Conservation (phyloP, 305 asterid genomes). For the Solanum aculeatissimum region DNA sequence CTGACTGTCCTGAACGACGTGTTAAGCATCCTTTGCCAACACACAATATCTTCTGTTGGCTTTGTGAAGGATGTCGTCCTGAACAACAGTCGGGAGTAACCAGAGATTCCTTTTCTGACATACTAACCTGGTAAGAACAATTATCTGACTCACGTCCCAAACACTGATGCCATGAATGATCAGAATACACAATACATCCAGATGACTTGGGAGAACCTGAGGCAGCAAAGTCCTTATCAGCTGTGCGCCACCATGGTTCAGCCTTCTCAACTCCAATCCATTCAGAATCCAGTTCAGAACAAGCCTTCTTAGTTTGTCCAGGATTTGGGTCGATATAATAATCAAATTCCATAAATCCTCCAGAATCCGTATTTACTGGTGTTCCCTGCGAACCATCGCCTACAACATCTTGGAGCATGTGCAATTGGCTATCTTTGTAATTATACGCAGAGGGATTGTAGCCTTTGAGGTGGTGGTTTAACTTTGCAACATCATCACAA, state of each 20-base stretch:
- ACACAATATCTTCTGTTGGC: constrained; percentile 1
- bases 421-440: constrained; percentile 10
- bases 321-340: constrained; percentile 5
- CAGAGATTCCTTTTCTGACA: neutral
- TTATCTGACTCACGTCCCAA: constrained; percentile 15
- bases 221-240: constrained; percentile 30
- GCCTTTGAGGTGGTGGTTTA: constrained; percentile 15
- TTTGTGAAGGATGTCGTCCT: constrained; percentile 10
- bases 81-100: neutral
- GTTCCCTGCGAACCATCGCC: constrained; percentile 2
- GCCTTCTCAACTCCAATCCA: constrained; percentile 39
- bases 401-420: neutral
- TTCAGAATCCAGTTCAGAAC: constrained; percentile 34
- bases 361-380: neutral
- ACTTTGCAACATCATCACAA: constrained; percentile 19
- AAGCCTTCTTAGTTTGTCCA: constrained; percentile 23
- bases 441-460: constrained; percentile 7
- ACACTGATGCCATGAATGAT: constrained; percentile 16
- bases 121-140: constrained; percentile 2
- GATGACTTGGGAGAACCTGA: constrained; percentile 27
- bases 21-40: constrained; percentile 13
- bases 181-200: constrained; percentile 6
- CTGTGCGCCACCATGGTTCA: constrained; percentile 67
- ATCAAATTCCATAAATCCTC: constrained; percentile 10
- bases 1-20: constrained; percentile 18